Evolutionary conservation across 1,284 basidiomycete species (phyloP).

Genomic region (Ceratobasidium sp.): DNA sequence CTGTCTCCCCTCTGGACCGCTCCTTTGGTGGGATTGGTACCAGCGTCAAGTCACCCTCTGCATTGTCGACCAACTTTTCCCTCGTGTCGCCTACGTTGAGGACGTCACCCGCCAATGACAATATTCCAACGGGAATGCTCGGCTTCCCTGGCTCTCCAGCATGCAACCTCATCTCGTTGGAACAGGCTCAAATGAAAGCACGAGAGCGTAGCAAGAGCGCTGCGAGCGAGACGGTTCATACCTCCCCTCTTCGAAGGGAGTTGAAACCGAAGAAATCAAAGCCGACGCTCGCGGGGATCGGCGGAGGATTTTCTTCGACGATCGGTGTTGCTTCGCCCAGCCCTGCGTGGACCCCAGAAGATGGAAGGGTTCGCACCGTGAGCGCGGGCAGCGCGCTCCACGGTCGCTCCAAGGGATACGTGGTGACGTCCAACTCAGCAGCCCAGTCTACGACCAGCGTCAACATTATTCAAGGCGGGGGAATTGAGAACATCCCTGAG

Average conservation of each 20-base stretch:
- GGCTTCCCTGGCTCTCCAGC: slow-evolving; percentile 46
- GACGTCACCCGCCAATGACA: not conserved
- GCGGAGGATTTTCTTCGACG: slow-evolving; percentile 43
- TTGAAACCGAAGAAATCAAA: slow-evolving; percentile 34
- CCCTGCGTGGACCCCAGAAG: slow-evolving; percentile 5
- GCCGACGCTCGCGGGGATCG: slow-evolving; percentile 25
- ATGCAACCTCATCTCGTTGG: slow-evolving; percentile 46
- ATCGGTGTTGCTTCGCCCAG: slow-evolving; percentile 40
- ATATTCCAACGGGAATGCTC: slow-evolving; percentile 44
- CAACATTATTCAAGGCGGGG: slow-evolving; percentile 33
- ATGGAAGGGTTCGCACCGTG: slow-evolving; percentile 27
- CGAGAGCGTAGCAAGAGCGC: slow-evolving; percentile 41
- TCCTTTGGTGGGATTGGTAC: not conserved
- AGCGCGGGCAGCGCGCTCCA: slow-evolving; percentile 27
- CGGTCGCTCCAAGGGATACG: slow-evolving; percentile 26
- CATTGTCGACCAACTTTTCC: slow-evolving; percentile 22
- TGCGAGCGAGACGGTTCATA: not conserved
- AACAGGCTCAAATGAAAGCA: slow-evolving; percentile 44
- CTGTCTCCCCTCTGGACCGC: slow-evolving; percentile 29
- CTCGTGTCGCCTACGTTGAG: slow-evolving; percentile 3
- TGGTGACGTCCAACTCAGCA: slow-evolving; percentile 19
- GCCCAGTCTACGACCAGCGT: slow-evolving; percentile 32
- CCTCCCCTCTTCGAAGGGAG: slow-evolving; percentile 22
- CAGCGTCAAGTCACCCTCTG: slow-evolving; percentile 33
- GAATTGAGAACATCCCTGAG: slow-evolving; percentile 41